phyloP scores from a whole-genome alignment of 2,329 filamentous ascomycete genomes.

The Xylariales sp. region DNA sequence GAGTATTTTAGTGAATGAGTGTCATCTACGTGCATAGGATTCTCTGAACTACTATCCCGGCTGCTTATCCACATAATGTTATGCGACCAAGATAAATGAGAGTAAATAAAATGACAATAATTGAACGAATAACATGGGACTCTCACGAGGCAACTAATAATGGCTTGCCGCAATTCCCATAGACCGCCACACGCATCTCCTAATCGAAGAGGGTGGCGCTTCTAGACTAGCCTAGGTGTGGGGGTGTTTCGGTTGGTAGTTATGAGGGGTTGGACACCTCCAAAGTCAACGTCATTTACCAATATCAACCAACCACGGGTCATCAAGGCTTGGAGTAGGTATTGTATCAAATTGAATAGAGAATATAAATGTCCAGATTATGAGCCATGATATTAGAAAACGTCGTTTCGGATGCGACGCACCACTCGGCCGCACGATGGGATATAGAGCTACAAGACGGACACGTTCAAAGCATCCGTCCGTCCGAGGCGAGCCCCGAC shows the following conservation, averaged over 20 bases:
- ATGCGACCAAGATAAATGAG: too few species aligned
- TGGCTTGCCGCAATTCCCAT: too few species aligned
- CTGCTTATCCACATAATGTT: too few species aligned
- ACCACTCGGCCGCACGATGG: conserved; percentile 17
- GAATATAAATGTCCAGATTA: not conserved
- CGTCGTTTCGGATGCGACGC: conserved; percentile 34
- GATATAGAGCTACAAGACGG: conserved; percentile 39
- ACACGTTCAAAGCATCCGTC: conserved; percentile 37
- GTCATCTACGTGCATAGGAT: too few species aligned
- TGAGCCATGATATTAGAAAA: conserved; percentile 30
- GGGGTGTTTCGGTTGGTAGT: not conserved
- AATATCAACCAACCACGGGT: not conserved
- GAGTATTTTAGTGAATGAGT: too few species aligned
- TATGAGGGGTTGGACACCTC: conserved; percentile 15
- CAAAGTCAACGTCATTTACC: conserved; percentile 21
- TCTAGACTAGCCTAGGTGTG: conserved; percentile 1
- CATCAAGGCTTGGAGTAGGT: not conserved
- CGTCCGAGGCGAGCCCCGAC: conserved; percentile 30
- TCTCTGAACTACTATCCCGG: too few species aligned
- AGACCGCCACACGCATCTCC: not conserved
- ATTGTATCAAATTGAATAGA: not conserved
- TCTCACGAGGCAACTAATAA: too few species aligned
- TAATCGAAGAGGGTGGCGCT: not conserved
- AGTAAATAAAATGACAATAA: too few species aligned
- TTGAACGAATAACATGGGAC: too few species aligned